A percentile compares a stretch with the other conserved stretches of the same genome.
phyloP scores from a whole-genome alignment of 768 basidiomycete species.

The Paxillus ammoniavirescens region DNA sequence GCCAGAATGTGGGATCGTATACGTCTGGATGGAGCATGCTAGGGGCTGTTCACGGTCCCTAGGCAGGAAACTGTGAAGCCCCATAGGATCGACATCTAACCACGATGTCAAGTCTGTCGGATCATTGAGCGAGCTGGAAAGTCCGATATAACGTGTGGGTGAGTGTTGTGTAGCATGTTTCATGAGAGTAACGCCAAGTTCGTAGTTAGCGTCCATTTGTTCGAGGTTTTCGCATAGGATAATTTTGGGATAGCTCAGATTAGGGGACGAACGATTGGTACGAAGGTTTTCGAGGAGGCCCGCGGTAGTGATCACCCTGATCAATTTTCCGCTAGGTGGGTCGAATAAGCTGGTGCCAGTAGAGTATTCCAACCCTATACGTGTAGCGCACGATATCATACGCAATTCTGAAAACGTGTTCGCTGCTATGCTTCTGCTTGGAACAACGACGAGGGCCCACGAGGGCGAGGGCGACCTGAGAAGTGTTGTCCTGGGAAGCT shows the following conservation, averaged over 20 bases:
- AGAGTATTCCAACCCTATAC: conserved; percentile 38
- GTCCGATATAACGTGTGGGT: conserved; percentile 72
- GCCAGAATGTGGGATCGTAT: conserved; percentile 83
- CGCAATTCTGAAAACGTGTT: conserved; percentile 58
- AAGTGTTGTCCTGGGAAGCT: conserved; percentile 51
- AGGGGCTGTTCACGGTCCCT: conserved; percentile 82
- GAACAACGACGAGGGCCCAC: conserved; percentile 64
- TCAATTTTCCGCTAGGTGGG: conserved; percentile 38
- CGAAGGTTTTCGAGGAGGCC: conserved; percentile 47
- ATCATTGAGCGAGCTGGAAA: conserved; percentile 79
- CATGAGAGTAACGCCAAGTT: conserved; percentile 75
- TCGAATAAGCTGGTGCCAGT: conserved; percentile 33
- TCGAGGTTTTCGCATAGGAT: conserved; percentile 87
- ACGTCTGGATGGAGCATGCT: conserved; percentile 64
- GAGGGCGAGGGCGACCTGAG: conserved; percentile 38
- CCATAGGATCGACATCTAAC: conserved; percentile 67
- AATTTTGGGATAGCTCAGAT: conserved; percentile 48
- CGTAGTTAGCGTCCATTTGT: conserved; percentile 76
- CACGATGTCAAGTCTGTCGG: conserved; percentile 78
- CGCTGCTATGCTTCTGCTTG: conserved; percentile 52
- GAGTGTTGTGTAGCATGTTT: conserved; percentile 59
- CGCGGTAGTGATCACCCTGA: conserved; percentile 58
- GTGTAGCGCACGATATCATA: conserved; percentile 33
- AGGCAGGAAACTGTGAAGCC: conserved; percentile 76
- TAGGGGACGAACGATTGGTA: conserved; percentile 22